These are phyloP conservation scores for Boeremia lycopersici DNA, from an alignment of 2,329 filamentous ascomycete species.

Conservation along the genomic window DNA sequence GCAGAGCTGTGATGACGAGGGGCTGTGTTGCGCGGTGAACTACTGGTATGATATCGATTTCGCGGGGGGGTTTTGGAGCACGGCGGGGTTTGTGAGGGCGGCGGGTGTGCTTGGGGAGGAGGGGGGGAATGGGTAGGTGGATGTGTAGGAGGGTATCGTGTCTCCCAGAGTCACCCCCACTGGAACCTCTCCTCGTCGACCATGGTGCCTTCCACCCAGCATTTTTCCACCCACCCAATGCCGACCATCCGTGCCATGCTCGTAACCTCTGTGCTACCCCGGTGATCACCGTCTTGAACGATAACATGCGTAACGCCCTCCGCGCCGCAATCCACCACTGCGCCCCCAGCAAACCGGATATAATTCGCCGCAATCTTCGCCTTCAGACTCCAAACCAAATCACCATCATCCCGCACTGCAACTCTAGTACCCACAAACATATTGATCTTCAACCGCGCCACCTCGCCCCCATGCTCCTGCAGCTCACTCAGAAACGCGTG, in stretches of 20 bases:
- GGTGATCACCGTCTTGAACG: constrained; percentile 56
- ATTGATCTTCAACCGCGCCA: constrained; percentile 35
- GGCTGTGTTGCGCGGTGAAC: constrained; percentile 78
- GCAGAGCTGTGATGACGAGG: constrained; percentile 71
- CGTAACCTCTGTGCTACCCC: constrained; percentile 40
- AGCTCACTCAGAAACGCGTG: constrained; percentile 34
- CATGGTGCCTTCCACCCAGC: constrained; percentile 78
- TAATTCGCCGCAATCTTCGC: constrained; percentile 60
- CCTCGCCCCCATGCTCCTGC: constrained; percentile 32
- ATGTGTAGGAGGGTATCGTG: not conserved
- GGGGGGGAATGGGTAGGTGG: not conserved
- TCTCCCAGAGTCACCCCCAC: constrained; percentile 32
- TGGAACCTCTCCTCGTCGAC: constrained; percentile 68
- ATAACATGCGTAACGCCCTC: constrained; percentile 74
- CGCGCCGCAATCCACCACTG: constrained; percentile 58
- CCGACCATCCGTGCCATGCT: constrained; percentile 72
- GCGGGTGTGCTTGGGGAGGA: constrained; percentile 21
- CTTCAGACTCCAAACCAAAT: constrained; percentile 29
- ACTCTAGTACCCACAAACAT: constrained; percentile 41
- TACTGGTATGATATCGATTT: constrained; percentile 91
- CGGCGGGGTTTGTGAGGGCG: constrained; percentile 58
- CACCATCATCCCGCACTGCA: constrained; percentile 20
- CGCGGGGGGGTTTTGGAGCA: constrained; percentile 69
- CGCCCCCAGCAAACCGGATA: constrained; percentile 73
- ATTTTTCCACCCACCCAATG: constrained; percentile 75